Percentiles rank a stretch among this genome's conserved stretches.
Conservation (phyloP, 163 green algal species). For the Smithsoniella earleae region DNA sequence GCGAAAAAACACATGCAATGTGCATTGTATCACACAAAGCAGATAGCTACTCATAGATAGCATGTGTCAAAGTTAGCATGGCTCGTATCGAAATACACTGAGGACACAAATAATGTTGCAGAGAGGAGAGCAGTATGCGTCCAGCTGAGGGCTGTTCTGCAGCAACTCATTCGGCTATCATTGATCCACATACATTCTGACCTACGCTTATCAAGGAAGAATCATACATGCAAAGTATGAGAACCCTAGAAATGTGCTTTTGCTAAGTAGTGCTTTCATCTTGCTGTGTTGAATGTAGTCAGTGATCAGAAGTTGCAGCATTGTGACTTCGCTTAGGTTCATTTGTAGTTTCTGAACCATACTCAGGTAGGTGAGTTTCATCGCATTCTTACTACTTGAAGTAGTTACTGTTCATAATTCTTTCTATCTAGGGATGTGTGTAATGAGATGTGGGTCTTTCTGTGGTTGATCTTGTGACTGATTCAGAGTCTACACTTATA, state of each 20-base stretch:
- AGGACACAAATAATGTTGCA: not conserved
- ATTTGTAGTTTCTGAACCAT: too few species aligned
- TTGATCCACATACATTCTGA: not conserved
- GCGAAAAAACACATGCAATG: not conserved
- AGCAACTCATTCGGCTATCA: not conserved
- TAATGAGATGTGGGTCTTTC: too few species aligned
- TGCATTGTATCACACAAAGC: not conserved
- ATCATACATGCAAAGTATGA: not conserved
- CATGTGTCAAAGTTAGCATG: not conserved
- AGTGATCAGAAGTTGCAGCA: too few species aligned
- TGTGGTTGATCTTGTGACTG: too few species aligned
- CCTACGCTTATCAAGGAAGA: too few species aligned
- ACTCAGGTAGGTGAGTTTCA: too few species aligned
- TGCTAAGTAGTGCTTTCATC: not conserved
- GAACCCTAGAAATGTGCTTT: not conserved
- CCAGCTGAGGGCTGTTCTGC: not conserved
- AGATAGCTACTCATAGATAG: not conserved
- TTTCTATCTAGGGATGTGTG: too few species aligned
- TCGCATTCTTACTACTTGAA: too few species aligned
- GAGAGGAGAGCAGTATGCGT: not conserved
- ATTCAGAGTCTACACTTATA: too few species aligned
- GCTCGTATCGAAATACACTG: not conserved
- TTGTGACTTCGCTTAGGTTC: too few species aligned
- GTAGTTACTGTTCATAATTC: too few species aligned
- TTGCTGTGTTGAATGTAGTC: too few species aligned